Percentiles rank a stretch among this genome's conserved stretches.
phyloP scores from a whole-genome alignment of 2,329 filamentous ascomycete species.

The Hypoxylon sp. region DNA sequence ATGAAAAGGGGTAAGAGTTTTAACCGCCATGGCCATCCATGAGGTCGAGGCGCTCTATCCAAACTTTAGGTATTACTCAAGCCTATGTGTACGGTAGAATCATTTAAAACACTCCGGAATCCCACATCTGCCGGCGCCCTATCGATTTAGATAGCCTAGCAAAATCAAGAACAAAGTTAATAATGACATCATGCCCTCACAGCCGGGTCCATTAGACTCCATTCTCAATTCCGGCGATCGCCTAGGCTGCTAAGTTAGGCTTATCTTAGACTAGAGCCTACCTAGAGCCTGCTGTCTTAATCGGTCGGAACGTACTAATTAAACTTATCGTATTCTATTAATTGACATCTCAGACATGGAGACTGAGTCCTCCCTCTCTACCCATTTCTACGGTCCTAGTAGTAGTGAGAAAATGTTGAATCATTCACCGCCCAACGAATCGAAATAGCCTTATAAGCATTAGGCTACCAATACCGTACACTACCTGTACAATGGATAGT shows the following conservation, averaged over 20 bases:
- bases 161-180: slow-evolving; percentile 31
- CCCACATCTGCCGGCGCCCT: slow-evolving; percentile 36
- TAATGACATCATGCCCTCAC: slow-evolving; percentile 41
- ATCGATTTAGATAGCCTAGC: slow-evolving; percentile 26
- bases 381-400: slow-evolving; percentile 14
- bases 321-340: slow-evolving; percentile 36
- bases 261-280: slow-evolving; percentile 36
- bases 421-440: slow-evolving; percentile 4
- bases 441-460: slow-evolving; percentile 16
- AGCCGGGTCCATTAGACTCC: slow-evolving; percentile 39
- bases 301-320: slow-evolving; percentile 38
- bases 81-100: slow-evolving; percentile 5
- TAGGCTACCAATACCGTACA: not conserved
- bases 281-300: slow-evolving; percentile 15
- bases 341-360: slow-evolving; percentile 11
- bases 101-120: slow-evolving; percentile 21
- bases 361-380: slow-evolving; percentile 11
- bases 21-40: slow-evolving; percentile 2
- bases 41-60: not conserved
- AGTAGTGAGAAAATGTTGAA: not conserved
- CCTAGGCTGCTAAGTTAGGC: slow-evolving; percentile 20
- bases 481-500: not conserved
- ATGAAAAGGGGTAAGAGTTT: slow-evolving; percentile 32
- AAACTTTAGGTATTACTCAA: not conserved
- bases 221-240: slow-evolving; percentile 40